A percentile compares a stretch with the other conserved stretches of the same genome.
These are phyloP conservation scores for Linderina pennispora DNA, from an alignment of 192 early-diverging fungal genomes.

Conservation along the genomic window DNA sequence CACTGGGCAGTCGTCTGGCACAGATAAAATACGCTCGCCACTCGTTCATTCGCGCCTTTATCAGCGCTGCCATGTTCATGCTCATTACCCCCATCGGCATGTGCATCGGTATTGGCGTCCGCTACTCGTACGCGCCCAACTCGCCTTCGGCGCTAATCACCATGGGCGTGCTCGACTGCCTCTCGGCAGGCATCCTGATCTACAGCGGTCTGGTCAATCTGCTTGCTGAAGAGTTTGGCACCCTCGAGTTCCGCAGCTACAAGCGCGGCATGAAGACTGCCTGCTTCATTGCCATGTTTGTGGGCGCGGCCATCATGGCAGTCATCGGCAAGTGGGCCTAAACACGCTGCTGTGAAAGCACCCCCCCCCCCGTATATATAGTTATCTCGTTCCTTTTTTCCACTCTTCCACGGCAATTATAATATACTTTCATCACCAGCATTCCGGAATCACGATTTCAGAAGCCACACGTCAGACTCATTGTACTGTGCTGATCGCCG, in stretches of 20 bases:
- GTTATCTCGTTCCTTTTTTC: neutral
- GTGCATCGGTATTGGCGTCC: slow-evolving; percentile 71
- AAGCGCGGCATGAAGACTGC: slow-evolving; percentile 35
- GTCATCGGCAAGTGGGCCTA: slow-evolving; percentile 72
- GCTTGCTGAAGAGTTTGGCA: slow-evolving; percentile 62
- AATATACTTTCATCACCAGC: slow-evolving; percentile 2
- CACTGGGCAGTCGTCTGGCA: slow-evolving; percentile 66
- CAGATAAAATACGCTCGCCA: slow-evolving; percentile 35
- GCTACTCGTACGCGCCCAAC: slow-evolving; percentile 55
- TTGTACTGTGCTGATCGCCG: no score
- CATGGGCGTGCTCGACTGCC: slow-evolving; percentile 65
- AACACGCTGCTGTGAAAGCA: no score
- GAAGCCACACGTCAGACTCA: no score
- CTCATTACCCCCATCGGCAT: slow-evolving; percentile 78
- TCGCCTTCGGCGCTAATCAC: slow-evolving; percentile 54
- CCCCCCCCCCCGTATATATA: no score
- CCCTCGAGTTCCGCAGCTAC: slow-evolving; percentile 49
- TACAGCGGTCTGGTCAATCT: slow-evolving; percentile 73
- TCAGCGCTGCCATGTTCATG: slow-evolving; percentile 52
- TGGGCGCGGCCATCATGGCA: slow-evolving; percentile 71
- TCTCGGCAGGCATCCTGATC: slow-evolving; percentile 76
- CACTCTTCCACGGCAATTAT: neutral
- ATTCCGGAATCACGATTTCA: no score
- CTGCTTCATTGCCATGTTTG: slow-evolving; percentile 56
- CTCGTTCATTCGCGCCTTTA: slow-evolving; percentile 20